Evolutionary conservation across 2,329 filamentous ascomycete genomes (phyloP).

Genomic region (Calonectria naviculata): DNA sequence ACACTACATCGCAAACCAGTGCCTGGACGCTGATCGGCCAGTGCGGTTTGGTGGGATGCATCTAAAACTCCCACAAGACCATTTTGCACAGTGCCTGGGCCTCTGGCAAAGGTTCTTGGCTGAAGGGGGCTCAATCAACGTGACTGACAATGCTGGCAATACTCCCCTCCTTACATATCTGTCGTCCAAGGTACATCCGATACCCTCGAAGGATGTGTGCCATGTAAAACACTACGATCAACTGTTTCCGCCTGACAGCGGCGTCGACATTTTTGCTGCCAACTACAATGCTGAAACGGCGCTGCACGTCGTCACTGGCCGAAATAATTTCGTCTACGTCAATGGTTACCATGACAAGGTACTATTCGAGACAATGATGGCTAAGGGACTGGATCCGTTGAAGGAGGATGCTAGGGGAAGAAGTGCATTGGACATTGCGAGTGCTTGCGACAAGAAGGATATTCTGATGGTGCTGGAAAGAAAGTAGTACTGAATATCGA

Average conservation of each 20-base stretch:
- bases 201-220: background rate
- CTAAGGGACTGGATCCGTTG: constrained; percentile 32
- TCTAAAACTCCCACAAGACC: background rate
- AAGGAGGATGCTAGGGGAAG: constrained; percentile 33
- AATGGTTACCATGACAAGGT: constrained; percentile 24
- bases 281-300: constrained; percentile 31
- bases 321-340: rapidly evolving
- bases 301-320: constrained; percentile 24
- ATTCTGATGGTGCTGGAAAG: constrained; percentile 30
- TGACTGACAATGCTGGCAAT: constrained; percentile 23
- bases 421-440: constrained; percentile 36
- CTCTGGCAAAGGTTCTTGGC: constrained; percentile 22
- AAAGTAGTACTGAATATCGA: too few relatives aligned
- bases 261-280: constrained; percentile 22
- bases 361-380: constrained; percentile 28
- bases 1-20: constrained; percentile 30
- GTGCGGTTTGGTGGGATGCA: background rate
- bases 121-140: constrained; percentile 28
- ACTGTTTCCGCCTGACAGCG: constrained; percentile 26
- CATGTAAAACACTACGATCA: constrained; percentile 26
- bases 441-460: constrained; percentile 32
- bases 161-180: constrained; percentile 28
- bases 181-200: background rate
- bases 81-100: constrained; percentile 15
- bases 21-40: background rate